Evolutionary conservation across 257 asterid species (phyloP), one percentile per base, ranked within the genome.

Genomic region (Penstemon davidsonii): DNA sequence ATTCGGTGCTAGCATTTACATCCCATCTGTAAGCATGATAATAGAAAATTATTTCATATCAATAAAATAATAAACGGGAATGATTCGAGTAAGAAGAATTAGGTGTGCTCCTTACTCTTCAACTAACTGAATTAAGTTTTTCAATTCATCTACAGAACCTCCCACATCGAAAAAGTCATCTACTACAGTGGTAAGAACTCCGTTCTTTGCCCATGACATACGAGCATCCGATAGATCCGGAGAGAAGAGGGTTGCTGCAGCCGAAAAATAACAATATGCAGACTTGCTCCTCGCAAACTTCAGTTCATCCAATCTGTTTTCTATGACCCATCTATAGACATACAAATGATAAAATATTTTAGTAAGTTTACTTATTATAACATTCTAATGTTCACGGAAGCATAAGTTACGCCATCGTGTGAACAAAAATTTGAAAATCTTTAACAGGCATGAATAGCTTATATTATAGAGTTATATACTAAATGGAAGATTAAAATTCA

Each of bases 161-260:
- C 90, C 97, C 55, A 84, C 73, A 50, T 93, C 99, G 49, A 90
- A 93, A 69, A 93, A 88, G 83, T 93, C 99, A 74, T 93, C 97
- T 1, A 93, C 89, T 72, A 93, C 95, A 43, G 97, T 87, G 45
- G 97, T 88, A 25, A 93, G 84, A 42, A 90, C 80, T 50, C 87
- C 87, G 65, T 87, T 90, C 80, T 88, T 87, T 73, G 98, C 98
- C 98, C 98, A 93, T 12, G 94, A 81, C 79, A 93, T 75, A 64
- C 99, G 95, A 6, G 95, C 89, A 74, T 93, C 96, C 38, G 85
- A 85, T 66, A 85, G 81, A 66, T 93, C 95, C 55, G 95, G 95
- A 47, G 83, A 66, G 60, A 79, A 83, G 60, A 83, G 45, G 57
- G 95, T 81, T 65, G 94, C 93, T 65, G 95, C 95, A 39, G 94